These are phyloP conservation scores for Colletotrichum camelliae DNA, from an alignment of 2,329 filamentous ascomycete genomes.

Conservation along the genomic window DNA sequence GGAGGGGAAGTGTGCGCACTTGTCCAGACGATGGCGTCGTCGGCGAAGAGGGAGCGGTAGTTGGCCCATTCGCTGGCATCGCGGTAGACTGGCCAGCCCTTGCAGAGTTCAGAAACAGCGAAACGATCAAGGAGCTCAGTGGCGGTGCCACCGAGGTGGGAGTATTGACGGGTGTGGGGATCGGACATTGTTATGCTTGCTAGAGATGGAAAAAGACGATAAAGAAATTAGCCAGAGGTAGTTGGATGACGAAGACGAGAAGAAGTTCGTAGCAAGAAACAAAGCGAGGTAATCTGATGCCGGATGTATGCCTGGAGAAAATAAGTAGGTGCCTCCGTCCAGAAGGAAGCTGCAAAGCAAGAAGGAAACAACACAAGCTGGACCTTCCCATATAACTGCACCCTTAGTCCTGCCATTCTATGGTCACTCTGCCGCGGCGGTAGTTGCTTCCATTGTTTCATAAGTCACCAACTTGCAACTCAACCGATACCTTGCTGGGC, in stretches of 20 bases:
- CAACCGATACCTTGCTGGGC: background rate
- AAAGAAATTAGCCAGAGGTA: background rate
- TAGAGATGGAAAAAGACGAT: background rate
- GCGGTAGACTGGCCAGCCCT: conserved; percentile 59
- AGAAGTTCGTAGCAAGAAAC: no score
- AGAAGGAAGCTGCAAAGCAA: background rate
- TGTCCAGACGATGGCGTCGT: conserved; percentile 54
- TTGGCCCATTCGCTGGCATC: conserved; percentile 60
- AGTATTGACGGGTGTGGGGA: conserved; percentile 31
- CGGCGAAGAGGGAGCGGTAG: conserved; percentile 52
- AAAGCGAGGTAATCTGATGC: background rate
- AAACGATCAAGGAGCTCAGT: conserved; percentile 49
- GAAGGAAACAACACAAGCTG: background rate
- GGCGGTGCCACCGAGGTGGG: conserved; percentile 49
- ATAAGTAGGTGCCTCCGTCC: background rate
- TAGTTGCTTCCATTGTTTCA: background rate
- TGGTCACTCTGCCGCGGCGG: background rate
- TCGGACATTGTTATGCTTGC: background rate
- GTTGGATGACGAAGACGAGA: background rate
- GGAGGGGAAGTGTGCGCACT: conserved; percentile 37
- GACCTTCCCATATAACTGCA: background rate
- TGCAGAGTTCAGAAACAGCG: conserved; percentile 55
- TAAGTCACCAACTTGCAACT: background rate
- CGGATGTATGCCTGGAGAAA: background rate
- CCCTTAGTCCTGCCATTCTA: background rate